Percentiles rank a stretch among this genome's conserved stretches.
phyloP scores from a whole-genome alignment of 2,329 filamentous ascomycete genomes.

The Myriosclerotinia curreyana region DNA sequence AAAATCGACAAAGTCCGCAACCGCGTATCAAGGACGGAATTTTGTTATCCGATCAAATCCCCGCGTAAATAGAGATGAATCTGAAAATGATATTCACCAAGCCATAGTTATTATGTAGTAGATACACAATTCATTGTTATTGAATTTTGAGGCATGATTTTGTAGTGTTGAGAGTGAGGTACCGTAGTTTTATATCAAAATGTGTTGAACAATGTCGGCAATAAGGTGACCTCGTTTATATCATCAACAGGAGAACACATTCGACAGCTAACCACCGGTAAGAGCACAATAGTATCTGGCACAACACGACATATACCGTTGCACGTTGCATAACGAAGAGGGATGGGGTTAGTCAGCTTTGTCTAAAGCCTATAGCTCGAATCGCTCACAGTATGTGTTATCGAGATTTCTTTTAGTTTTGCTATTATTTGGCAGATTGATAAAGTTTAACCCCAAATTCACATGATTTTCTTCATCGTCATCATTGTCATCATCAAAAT shows the following conservation, averaged over 20 bases:
- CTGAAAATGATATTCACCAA: not conserved
- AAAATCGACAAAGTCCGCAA: conserved; percentile 15
- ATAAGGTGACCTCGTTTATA: not conserved
- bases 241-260: not conserved
- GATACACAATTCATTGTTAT: too few relatives aligned
- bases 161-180: too few relatives aligned
- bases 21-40: not conserved
- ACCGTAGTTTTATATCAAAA: too few relatives aligned
- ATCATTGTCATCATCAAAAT: too few relatives aligned
- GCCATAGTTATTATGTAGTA: not conserved
- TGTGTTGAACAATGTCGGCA: not conserved
- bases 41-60: not conserved
- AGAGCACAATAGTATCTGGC: not conserved
- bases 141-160: not conserved
- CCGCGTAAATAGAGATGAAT: not conserved
- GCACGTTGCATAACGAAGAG: not conserved
- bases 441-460: too few relatives aligned
- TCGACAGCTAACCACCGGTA: not conserved
- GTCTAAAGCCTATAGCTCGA: not conserved
- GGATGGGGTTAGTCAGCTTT: not conserved
- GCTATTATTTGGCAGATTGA: too few relatives aligned
- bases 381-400: not conserved
- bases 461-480: too few relatives aligned
- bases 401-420: not conserved
- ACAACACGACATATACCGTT: not conserved